phyloP scores from a whole-genome alignment of 495 filamentous ascomycete genomes.

The Hypoxylon rickii region DNA sequence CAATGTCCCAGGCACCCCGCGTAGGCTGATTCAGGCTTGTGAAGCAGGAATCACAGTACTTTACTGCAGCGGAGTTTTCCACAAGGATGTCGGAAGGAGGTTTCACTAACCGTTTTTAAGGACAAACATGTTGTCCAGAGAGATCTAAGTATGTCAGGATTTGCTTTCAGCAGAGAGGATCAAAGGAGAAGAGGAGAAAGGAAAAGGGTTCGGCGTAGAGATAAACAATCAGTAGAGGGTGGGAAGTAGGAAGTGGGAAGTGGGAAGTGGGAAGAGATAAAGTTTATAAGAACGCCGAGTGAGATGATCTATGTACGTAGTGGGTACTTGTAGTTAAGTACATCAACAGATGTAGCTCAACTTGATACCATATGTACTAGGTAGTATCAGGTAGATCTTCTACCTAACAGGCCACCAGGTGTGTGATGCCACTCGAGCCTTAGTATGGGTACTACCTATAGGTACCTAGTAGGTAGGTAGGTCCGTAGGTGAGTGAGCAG shows the following conservation, averaged over 20 bases:
- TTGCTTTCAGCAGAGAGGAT: constrained; percentile 1
- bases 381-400: too few relatives aligned
- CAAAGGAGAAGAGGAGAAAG: background rate
- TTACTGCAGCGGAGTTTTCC: constrained; percentile 1
- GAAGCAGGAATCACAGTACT: background rate
- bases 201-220: background rate
- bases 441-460: too few relatives aligned
- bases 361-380: too few relatives aligned
- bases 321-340: too few relatives aligned
- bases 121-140: constrained; percentile 40
- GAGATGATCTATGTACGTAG: too few relatives aligned
- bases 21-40: background rate
- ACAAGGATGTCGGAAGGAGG: constrained; percentile 7
- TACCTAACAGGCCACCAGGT: too few relatives aligned
- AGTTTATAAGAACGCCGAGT: too few relatives aligned
- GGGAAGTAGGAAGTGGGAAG: background rate
- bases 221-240: background rate
- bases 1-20: background rate
- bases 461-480: too few relatives aligned
- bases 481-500: too few relatives aligned
- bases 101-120: constrained; percentile 41
- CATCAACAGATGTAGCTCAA: too few relatives aligned
- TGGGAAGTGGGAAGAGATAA: too few relatives aligned
- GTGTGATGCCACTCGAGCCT: too few relatives aligned
- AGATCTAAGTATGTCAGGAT: background rate